Evolutionary conservation across 2,329 filamentous ascomycete species (phyloP), one percentile per base, ranked within the genome.

Genomic region (Penicillium glabrum): DNA sequence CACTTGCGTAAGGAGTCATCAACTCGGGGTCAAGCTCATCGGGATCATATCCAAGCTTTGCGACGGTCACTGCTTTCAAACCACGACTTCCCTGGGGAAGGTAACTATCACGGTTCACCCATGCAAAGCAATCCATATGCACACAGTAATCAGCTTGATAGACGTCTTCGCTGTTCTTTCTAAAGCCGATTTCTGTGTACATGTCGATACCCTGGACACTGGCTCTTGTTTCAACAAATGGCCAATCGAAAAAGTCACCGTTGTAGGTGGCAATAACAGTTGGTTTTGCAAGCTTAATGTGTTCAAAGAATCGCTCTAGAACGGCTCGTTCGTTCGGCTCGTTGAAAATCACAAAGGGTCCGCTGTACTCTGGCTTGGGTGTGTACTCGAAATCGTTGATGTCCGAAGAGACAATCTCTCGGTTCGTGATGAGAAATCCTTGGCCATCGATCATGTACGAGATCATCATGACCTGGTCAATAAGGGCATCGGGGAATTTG

Each of bases 241-340:
- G 93, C 95, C 95, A 99, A 88, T 99, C 95, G 87, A 99, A 99
- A 74, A 99, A 99, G 80, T 99, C 95, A 79, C 95, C 95, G 91
- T 99, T 99, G 83, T 99, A 99, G n/a, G 95, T 99, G 35, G 96
- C 93, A 73, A 99, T 99, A 55, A 99, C 93, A 0, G 93, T 98
- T 0, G 95, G 95, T 58, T 89, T 86, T 1, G 92, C 91, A 73
- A 96, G 91, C 69, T 99, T 98, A 75, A 99, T 89, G 73, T 97
- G 95, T 41, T 90, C 82, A 69, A 99, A 98, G 77, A 99, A 99
- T 16, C 95, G 83, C 70, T 98, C 93, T 23, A 99, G 81, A 2
- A 96, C 72, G 1, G 83, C 85, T 74, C 95, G 95, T 75, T 99
- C 95, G 69, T 98, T 88, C 1, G 92, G 90, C 72, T 99, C 96